phyloP scores from a whole-genome alignment of 805 yeast species.

The Saturnispora kantuleensis region DNA sequence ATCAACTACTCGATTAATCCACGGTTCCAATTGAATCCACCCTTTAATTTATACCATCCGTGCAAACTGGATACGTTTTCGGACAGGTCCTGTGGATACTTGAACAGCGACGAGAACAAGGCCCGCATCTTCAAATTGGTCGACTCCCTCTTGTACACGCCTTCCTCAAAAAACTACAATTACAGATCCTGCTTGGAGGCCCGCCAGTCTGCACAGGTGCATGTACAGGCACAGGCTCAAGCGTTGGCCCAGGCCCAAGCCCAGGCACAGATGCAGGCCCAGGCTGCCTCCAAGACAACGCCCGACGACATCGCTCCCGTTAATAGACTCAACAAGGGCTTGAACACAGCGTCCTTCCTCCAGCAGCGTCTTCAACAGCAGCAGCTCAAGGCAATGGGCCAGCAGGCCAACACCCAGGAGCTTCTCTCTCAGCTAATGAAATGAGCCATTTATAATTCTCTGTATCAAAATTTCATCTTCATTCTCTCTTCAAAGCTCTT shows the following conservation, averaged over 20 bases:
- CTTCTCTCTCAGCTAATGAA: constrained; percentile 5
- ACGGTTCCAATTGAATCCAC: constrained; percentile 12
- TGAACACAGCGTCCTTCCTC: constrained; percentile 6
- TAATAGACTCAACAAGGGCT: background rate
- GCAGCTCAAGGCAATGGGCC: constrained; percentile 2
- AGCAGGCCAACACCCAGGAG: constrained; percentile 5
- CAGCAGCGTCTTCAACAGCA: constrained; percentile 9
- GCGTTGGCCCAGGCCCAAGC: constrained; percentile 9
- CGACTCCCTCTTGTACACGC: constrained; percentile 26
- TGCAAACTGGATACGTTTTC: constrained; percentile 13
- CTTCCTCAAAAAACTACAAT: constrained; percentile 25
- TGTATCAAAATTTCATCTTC: too few species aligned
- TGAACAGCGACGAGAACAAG: constrained; percentile 14
- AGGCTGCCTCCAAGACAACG: background rate
- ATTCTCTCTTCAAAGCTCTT: background rate
- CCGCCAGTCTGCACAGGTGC: constrained; percentile 10
- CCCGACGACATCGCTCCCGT: too few species aligned
- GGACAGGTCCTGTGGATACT: constrained; percentile 10
- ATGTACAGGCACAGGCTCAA: constrained; percentile 12
- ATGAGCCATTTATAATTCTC: background rate
- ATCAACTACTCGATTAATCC: constrained; percentile 21
- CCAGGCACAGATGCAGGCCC: background rate
- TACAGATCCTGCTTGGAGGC: constrained; percentile 15
- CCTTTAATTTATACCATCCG: constrained; percentile 18
- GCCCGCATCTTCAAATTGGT: constrained; percentile 20